phyloP scores from a whole-genome alignment of 2,329 filamentous ascomycete genomes.

The Calcarisporium arbuscula region DNA sequence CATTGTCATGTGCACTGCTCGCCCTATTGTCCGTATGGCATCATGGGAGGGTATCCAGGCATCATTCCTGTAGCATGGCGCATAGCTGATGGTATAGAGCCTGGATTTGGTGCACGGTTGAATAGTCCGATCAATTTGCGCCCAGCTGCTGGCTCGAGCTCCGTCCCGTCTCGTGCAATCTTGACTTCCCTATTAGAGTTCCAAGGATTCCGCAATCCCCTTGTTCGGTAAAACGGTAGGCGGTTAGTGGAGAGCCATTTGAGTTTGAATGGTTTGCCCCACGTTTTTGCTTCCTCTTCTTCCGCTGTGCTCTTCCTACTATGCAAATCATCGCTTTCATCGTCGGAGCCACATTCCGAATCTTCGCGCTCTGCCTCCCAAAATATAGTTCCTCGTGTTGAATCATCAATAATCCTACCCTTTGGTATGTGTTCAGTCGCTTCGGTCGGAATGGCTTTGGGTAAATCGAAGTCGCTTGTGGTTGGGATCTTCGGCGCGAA shows the following conservation, averaged over 20 bases:
- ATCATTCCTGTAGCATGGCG: conserved; percentile 27
- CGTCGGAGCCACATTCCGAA: conserved; percentile 36
- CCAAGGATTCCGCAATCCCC: conserved; percentile 86
- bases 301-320: conserved; percentile 28
- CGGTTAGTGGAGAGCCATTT: conserved; percentile 82
- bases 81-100: conserved; percentile 20
- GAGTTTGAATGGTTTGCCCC: conserved; percentile 87
- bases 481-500: conserved; percentile 61
- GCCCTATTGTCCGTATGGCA: conserved; percentile 24
- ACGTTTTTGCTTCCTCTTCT: conserved; percentile 54
- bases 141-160: conserved; percentile 79
- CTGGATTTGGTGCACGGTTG: conserved; percentile 46
- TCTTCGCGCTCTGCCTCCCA: conserved; percentile 77
- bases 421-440: conserved; percentile 72
- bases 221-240: conserved; percentile 82
- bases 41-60: conserved; percentile 31
- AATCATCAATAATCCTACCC: conserved; percentile 87
- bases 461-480: conserved; percentile 56
- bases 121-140: conserved; percentile 74
- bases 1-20: too few relatives aligned
- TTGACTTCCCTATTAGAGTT: conserved; percentile 95
- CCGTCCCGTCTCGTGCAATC: conserved; percentile 89
- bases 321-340: conserved; percentile 29
- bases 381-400: conserved; percentile 89
- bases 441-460: conserved; percentile 73